These are phyloP conservation scores for Neonothopanus nambi DNA, from an alignment of 1,284 basidiomycete genomes.

Conservation along the genomic window DNA sequence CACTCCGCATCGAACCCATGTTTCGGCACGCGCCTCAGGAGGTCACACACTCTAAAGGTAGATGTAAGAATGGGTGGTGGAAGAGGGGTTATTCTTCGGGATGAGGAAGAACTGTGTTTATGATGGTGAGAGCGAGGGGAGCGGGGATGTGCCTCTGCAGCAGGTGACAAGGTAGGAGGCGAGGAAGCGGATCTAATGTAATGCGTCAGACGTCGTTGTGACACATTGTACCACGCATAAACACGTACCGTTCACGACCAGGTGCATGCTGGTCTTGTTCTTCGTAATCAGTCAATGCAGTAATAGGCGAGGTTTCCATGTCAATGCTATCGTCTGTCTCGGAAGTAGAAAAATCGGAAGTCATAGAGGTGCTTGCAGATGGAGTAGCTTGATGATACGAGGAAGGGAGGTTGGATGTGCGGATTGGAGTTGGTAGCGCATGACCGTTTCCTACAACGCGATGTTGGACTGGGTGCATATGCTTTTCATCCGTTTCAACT, in stretches of 20 bases:
- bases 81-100: constrained; percentile 20
- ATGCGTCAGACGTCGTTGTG: too few species aligned
- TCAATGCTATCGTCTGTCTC: constrained; percentile 1
- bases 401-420: constrained; percentile 13
- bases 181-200: neutral
- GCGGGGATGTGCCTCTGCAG: neutral
- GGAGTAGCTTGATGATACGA: constrained; percentile 14
- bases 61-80: constrained; percentile 46
- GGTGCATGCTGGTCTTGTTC: neutral
- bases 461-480: constrained; percentile 56
- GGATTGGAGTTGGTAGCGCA: constrained; percentile 10
- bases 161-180: neutral
- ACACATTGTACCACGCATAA: too few species aligned
- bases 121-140: constrained; percentile 6
- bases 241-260: too few species aligned
- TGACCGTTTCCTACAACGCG: constrained; percentile 13
- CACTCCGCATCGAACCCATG: neutral
- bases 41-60: constrained; percentile 49
- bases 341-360: neutral
- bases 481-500: constrained; percentile 26
- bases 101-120: constrained; percentile 3
- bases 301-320: constrained; percentile 3
- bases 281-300: constrained; percentile 4
- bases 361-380: neutral
- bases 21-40: constrained; percentile 26